Percentiles rank a stretch among this genome's conserved stretches.
Evolutionary conservation across 192 early-diverging fungal species (phyloP).

Genomic region (Entomortierella chlamydospora): DNA sequence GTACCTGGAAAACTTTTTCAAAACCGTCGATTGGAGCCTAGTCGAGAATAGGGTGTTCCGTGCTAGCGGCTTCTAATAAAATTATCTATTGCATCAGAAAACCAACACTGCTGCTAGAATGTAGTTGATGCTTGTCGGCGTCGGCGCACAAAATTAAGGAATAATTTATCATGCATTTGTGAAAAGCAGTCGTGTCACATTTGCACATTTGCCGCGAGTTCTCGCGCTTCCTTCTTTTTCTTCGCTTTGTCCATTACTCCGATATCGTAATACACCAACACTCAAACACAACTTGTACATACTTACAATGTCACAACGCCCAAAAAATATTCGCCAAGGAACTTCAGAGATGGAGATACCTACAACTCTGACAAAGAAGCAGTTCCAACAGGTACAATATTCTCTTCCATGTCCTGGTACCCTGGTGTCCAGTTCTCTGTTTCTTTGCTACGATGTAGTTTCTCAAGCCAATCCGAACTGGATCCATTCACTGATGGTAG

Average conservation of each 20-base stretch:
- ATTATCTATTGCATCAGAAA: neutral
- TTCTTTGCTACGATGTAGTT: too few relatives aligned
- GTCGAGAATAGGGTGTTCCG: slow-evolving; percentile 52
- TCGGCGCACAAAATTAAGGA: too few relatives aligned
- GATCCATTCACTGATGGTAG: neutral
- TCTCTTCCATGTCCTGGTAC: neutral
- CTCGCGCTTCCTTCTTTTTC: too few relatives aligned
- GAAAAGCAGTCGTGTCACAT: too few relatives aligned
- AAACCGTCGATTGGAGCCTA: slow-evolving; percentile 52
- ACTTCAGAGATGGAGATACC: slow-evolving; percentile 47
- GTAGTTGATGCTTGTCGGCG: too few relatives aligned
- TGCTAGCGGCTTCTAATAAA: slow-evolving; percentile 32
- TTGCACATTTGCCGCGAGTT: too few relatives aligned
- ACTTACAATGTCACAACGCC: slow-evolving; percentile 38
- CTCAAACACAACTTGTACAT: neutral
- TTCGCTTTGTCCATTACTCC: neutral
- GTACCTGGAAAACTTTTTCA: slow-evolving; percentile 54
- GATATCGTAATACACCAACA: neutral
- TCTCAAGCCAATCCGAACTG: neutral
- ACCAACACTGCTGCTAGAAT: too few relatives aligned
- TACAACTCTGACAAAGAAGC: slow-evolving; percentile 42
- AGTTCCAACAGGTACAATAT: slow-evolving; percentile 46
- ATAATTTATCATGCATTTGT: too few relatives aligned
- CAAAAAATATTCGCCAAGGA: slow-evolving; percentile 28
- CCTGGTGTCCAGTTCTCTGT: too few relatives aligned